Evolutionary conservation across 176 grass and related monocot genomes (phyloP), one percentile per base, ranked within the genome.

Genomic region (Hsuehochloa calcarea): DNA sequence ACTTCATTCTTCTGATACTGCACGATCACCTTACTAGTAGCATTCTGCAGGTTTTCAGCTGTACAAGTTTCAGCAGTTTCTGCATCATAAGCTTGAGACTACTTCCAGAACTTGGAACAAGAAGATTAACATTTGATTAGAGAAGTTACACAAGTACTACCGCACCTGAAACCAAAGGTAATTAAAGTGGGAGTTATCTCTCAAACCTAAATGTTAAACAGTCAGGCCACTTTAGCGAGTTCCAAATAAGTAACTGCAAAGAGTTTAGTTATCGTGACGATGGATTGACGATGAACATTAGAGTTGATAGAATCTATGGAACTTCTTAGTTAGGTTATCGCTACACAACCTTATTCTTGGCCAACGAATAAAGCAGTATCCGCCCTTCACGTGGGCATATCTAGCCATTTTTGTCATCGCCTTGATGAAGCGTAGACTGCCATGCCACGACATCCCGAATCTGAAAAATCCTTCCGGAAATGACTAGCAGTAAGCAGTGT

Each of bases 341-440:
- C 47, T 74, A 44, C 59, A 59, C 76, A 67, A 68, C 68, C 47
- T 41, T 80, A 75, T 27, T 63, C n/a, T 79, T 83, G 84, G 74
- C 80, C 60, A 29, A 49, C 0, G 80, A 79, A 87, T 87, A 84
- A 87, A 90, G 75, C 59, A 52, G 17, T 62, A 47, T 77, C 68
- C n/a, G 51, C 61, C 77, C 74, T 87, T 87, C 89, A 87, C 89
- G 49, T 90, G 89, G 71, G 74, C 80, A 87, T 87, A 87, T 75
- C 55, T 14, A 62, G 35, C 67, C 22, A 55, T 29, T 84, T 63
- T 75, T 74, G 60, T 45, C 71, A 27, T 4, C 39, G 20, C 27
- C 86, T 58, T 50, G 40, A 73, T 73, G 55, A 26, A 15, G 68
- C 4, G 17, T 73, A 73, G 55, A 55, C 59, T 51, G 23, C 23